phyloP scores from a whole-genome alignment of 805 yeast species.

The Kodamaea kakaduensis region DNA sequence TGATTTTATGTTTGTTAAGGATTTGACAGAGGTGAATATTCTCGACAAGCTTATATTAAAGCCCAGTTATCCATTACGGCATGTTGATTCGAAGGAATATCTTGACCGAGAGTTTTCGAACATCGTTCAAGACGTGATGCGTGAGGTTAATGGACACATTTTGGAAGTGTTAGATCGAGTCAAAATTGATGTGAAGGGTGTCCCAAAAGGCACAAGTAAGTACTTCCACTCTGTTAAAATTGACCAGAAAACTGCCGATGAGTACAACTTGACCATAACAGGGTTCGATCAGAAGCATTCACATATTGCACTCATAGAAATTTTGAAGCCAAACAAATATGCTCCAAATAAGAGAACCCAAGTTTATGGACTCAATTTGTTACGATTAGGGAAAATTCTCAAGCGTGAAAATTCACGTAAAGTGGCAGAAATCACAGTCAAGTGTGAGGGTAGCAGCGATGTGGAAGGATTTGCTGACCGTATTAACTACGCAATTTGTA shows the following conservation, averaged over 20 bases:
- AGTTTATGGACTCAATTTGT: conserved; percentile 20
- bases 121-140: not conserved
- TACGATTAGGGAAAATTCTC: conserved; percentile 13
- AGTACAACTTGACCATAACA: conserved; percentile 5
- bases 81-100: not conserved
- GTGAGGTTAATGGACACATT: conserved; percentile 14
- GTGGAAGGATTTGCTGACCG: conserved; percentile 11
- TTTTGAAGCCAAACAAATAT: conserved; percentile 25
- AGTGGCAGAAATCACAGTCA: not conserved
- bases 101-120: not conserved
- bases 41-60: not conserved
- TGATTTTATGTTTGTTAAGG: not conserved
- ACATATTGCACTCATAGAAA: conserved; percentile 19
- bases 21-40: conserved; percentile 2
- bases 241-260: conserved; percentile 3
- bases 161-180: conserved; percentile 18
- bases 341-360: conserved; percentile 18
- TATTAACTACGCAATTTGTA: conserved; percentile 6
- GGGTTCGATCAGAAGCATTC: conserved; percentile 5
- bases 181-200: conserved; percentile 11
- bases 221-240: conserved; percentile 20
- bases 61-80: not conserved
- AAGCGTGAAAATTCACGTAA: conserved; percentile 1
- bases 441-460: conserved; percentile 4
- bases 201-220: conserved; percentile 25